Evolutionary conservation across 805 yeast species (phyloP).

Genomic region (Yarrowia sp.): DNA sequence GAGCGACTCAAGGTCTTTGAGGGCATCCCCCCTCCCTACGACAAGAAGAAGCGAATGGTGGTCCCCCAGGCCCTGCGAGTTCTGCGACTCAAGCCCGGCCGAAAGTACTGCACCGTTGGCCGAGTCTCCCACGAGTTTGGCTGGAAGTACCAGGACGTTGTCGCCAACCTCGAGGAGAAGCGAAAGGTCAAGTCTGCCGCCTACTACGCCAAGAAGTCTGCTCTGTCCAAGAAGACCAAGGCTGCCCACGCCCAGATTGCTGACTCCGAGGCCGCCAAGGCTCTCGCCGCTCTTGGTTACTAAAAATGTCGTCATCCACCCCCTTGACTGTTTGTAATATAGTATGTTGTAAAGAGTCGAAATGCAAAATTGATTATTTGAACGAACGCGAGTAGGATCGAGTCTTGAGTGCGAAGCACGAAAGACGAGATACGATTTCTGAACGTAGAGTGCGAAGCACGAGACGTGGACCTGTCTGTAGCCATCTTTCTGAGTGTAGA

Average conservation of each 20-base stretch:
- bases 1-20: slow-evolving; percentile 99
- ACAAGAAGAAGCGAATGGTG: slow-evolving; percentile 99
- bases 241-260: slow-evolving; percentile 88
- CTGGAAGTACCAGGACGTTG: slow-evolving; percentile 99
- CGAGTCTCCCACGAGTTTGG: slow-evolving; percentile 96
- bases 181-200: slow-evolving; percentile 99
- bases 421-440: background rate
- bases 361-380: slow-evolving; percentile 30
- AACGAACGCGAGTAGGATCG: background rate
- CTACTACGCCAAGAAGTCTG: slow-evolving; percentile 98
- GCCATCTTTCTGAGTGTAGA: background rate
- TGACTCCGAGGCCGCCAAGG: slow-evolving; percentile 87
- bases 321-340: slow-evolving; percentile 19
- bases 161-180: slow-evolving; percentile 97
- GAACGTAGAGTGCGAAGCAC: background rate
- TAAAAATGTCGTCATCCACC: slow-evolving; percentile 54
- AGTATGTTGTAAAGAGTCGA: slow-evolving; percentile 5
- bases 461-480: background rate
- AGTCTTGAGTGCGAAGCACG: background rate
- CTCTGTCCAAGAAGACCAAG: slow-evolving; percentile 88
- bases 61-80: slow-evolving; percentile 99
- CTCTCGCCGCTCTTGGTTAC: slow-evolving; percentile 97
- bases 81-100: slow-evolving; percentile 98
- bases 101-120: slow-evolving; percentile 99
- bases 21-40: slow-evolving; percentile 99